Conservation (phyloP, 306 rosid genomes). For the Astragalus glycyphyllos region DNA sequence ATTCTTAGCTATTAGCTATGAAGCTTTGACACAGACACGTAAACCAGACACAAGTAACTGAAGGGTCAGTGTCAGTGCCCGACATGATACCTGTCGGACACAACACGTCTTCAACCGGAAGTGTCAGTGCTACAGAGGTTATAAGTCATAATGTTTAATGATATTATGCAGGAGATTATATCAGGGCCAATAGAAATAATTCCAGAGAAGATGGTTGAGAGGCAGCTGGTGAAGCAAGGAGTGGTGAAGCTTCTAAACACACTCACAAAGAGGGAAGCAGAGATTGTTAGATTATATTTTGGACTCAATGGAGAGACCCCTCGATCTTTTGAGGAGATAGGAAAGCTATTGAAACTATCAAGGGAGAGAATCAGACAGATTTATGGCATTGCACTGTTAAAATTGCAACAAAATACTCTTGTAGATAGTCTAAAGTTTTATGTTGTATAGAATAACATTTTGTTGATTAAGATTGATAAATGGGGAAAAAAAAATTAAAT, state of each 20-base stretch:
- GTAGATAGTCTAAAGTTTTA: constrained; percentile 51
- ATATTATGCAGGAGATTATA: constrained; percentile 66
- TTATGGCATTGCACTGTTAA: constrained; percentile 59
- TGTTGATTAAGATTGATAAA: neutral
- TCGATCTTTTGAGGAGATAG: constrained; percentile 71
- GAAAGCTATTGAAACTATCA: constrained; percentile 62
- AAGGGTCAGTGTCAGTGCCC: too few relatives aligned
- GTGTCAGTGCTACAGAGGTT: too few relatives aligned
- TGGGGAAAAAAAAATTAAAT: too few relatives aligned
- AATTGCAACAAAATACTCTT: constrained; percentile 47
- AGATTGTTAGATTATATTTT: constrained; percentile 59
- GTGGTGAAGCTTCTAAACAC: constrained; percentile 57
- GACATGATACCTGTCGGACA: too few relatives aligned
- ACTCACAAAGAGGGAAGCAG: constrained; percentile 67
- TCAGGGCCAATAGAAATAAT: constrained; percentile 63
- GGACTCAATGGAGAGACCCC: constrained; percentile 71
- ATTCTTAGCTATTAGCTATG: neutral
- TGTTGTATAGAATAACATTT: constrained; percentile 45
- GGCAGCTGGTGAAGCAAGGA: constrained; percentile 57
- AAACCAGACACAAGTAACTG: too few relatives aligned
- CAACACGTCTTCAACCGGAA: too few relatives aligned
- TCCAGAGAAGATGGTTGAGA: constrained; percentile 69
- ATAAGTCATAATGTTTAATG: constrained; percentile 10
- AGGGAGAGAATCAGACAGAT: constrained; percentile 76
- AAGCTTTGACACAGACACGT: too few relatives aligned